Evolutionary conservation across 2,329 filamentous ascomycete species (phyloP), one percentile per base, ranked within the genome.

Genomic region (Juglanconis oblonga): DNA sequence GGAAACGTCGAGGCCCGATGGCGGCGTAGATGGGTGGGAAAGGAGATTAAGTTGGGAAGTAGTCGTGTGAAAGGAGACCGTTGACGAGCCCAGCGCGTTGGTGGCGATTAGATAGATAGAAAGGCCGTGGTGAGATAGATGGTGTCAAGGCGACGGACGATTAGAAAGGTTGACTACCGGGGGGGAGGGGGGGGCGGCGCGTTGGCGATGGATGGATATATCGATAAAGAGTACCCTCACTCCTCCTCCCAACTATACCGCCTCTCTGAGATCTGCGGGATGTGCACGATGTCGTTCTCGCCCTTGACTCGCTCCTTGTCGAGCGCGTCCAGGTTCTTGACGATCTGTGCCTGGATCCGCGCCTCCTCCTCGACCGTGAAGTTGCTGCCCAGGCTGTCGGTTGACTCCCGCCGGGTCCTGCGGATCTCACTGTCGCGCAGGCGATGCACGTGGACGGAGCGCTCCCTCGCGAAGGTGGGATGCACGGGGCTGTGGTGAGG

Each of bases 311-410:
- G 74, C 55, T 75, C 75, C 42, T 72, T 71, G 55, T 73, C 76
- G 40, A 63, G 55, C 54, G 61, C 61, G 32, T 51, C 60, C 17
- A 63, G 61, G 51, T 63, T 63, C 48, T 52, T 61, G 53, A 58
- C 55, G 52, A 71, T 56, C 58, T 63, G 61, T 29, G 48, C 63
- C 53, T 63, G 57, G 40, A 63, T 61, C 55, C 52, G 64, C 52
- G 33, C 70, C 61, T 81, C 79, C 62, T 86, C 80, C 31, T 85
- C 79, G 9, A 82, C 77, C 0, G 83, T 86, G 64, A 77, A 86
- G 59, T 85, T 83, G 67, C 83, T 85, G 24, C 82, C 82, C 7
- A 85, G 68, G 2, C 81, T 85, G 59, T 79, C 77, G 36, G 71
- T 72, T 5, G 70, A 72, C 7, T 66, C 64, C 35, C 70, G 69